Evolutionary conservation across 208 protist genomes (phyloP).

Genomic region (Angomonas ambiguus): DNA sequence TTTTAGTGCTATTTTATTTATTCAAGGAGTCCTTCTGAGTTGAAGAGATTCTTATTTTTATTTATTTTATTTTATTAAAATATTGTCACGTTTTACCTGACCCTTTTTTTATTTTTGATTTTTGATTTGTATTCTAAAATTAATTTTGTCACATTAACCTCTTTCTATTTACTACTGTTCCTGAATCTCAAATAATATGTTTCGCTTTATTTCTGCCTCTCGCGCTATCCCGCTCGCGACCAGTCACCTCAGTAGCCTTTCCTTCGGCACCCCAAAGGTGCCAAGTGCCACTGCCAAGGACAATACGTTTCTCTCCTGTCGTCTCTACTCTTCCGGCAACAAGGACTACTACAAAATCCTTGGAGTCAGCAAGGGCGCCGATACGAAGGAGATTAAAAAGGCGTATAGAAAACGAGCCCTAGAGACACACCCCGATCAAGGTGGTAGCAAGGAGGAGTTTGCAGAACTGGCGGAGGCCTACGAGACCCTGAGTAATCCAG

Average conservation of each 20-base stretch:
- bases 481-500: constrained; percentile 94
- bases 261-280: background rate
- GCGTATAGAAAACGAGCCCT: constrained; percentile 89
- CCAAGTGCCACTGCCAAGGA: background rate
- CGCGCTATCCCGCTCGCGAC: too few species aligned
- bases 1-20: too few species aligned
- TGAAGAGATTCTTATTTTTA: too few species aligned
- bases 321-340: constrained; percentile 38
- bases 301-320: constrained; percentile 4
- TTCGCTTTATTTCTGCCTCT: background rate
- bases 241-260: too few species aligned
- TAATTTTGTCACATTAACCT: too few species aligned
- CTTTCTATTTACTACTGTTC: background rate
- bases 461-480: constrained; percentile 93
- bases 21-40: too few species aligned
- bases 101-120: too few species aligned
- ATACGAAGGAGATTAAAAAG: constrained; percentile 82
- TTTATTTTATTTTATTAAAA: too few species aligned
- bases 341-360: constrained; percentile 91
- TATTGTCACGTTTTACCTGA: too few species aligned
- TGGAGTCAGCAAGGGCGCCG: constrained; percentile 55
- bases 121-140: too few species aligned
- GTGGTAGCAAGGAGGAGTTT: constrained; percentile 92
- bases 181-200: background rate
- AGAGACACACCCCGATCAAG: constrained; percentile 90